phyloP scores from a whole-genome alignment of 2,329 filamentous ascomycete genomes.

The Xylaria sp. region DNA sequence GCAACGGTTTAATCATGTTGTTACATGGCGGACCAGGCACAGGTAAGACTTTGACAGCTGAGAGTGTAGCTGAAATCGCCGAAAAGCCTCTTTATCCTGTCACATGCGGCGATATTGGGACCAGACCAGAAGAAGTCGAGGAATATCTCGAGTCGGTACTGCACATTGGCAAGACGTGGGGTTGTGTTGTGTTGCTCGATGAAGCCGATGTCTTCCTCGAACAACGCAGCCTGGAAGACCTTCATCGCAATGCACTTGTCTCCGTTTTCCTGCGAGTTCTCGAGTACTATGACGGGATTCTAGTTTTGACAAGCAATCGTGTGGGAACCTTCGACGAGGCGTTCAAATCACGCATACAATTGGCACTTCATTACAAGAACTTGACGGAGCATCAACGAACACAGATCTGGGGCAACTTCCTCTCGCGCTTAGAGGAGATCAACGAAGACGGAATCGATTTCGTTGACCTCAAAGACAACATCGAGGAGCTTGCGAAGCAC shows the following conservation, averaged over 20 bases:
- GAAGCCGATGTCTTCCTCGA: conserved; percentile 7
- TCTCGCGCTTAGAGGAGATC: conserved; percentile 5
- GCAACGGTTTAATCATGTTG: background rate
- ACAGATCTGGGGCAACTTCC: conserved; percentile 23
- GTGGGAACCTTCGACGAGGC: background rate
- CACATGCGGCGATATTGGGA: conserved; percentile 2
- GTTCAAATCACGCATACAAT: background rate
- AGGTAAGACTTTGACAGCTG: background rate
- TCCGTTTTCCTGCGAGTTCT: background rate
- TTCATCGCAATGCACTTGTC: background rate
- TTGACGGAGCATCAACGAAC: conserved; percentile 9
- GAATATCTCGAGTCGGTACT: background rate
- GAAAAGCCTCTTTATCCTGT: background rate
- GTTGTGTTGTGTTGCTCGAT: background rate
- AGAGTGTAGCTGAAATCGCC: background rate
- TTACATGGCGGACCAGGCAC: background rate
- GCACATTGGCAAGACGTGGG: background rate
- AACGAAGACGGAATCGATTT: conserved; percentile 14
- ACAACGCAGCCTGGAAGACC: background rate
- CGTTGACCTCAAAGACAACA: conserved; percentile 1
- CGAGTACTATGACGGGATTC: conserved; percentile 1
- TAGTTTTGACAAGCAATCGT: background rate
- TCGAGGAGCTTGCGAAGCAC: conserved; percentile 13
- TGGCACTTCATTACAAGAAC: conserved; percentile 12
- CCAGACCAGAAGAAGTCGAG: background rate